Evolutionary conservation across 2,329 filamentous ascomycete genomes (phyloP).

Genomic region (Canariomyces notabilis): DNA sequence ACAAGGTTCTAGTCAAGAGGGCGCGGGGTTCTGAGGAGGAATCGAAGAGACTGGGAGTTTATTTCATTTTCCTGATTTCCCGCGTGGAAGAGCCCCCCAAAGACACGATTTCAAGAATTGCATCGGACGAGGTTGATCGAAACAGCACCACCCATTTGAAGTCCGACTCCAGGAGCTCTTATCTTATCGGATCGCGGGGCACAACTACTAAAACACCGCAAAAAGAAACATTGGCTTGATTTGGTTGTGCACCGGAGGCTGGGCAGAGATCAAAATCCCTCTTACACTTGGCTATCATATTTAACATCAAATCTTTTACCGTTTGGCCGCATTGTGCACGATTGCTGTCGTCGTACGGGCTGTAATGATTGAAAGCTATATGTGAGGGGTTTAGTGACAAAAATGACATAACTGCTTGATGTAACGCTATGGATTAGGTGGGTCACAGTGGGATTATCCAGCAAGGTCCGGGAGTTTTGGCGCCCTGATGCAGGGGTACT

Average conservation of each 20-base stretch:
- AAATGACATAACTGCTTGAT: neutral
- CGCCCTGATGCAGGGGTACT: too few relatives aligned
- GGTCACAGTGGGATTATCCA: too few relatives aligned
- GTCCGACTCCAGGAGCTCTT: neutral
- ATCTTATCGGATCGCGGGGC: neutral
- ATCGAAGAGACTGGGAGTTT: neutral
- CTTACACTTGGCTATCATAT: neutral
- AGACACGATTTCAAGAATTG: neutral
- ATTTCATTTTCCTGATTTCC: neutral
- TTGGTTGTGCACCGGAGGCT: neutral
- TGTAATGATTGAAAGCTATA: neutral
- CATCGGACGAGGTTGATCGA: neutral
- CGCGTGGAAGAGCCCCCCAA: too few relatives aligned
- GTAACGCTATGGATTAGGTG: neutral
- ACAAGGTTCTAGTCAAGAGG: constrained; percentile 4
- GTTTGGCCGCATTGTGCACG: neutral
- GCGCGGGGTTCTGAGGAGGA: neutral
- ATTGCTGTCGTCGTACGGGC: neutral
- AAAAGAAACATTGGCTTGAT: neutral
- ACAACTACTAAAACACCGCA: neutral
- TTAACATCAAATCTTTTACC: neutral
- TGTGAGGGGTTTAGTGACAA: neutral
- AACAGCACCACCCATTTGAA: neutral
- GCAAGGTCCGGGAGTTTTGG: too few relatives aligned
- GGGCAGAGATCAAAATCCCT: neutral